Conservation (phyloP, 108 stramenopile species). For the Aurantiochytrium sp. region DNA sequence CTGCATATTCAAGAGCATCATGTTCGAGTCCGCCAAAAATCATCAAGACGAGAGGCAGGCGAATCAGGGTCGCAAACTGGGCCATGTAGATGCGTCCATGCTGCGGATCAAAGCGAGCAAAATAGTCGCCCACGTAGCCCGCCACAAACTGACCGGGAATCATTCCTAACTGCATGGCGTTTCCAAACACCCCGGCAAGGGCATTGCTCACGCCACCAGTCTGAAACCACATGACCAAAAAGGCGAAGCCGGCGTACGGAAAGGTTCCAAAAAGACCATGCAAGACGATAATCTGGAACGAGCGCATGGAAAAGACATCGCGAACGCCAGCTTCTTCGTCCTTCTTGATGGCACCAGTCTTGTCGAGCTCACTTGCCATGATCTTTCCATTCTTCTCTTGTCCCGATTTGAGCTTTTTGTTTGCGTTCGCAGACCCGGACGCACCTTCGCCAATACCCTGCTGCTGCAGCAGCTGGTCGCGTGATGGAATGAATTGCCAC, state of each 20-base stretch:
- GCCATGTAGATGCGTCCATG: background rate
- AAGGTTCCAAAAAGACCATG: constrained; percentile 3
- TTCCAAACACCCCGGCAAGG: background rate
- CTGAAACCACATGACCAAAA: constrained; percentile 3
- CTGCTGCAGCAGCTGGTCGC: background rate
- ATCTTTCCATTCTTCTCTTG: background rate
- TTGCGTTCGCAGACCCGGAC: background rate
- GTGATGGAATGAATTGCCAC: background rate
- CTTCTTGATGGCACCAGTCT: background rate
- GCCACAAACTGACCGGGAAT: background rate
- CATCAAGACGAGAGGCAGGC: background rate
- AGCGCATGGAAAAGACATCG: background rate
- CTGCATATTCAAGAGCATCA: background rate
- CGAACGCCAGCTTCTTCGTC: background rate
- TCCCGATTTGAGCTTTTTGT: background rate
- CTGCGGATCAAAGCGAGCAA: background rate
- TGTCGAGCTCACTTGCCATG: background rate
- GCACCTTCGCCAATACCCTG: background rate
- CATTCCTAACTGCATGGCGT: background rate
- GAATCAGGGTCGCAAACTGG: background rate
- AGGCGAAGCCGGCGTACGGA: background rate
- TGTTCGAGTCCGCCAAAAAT: background rate
- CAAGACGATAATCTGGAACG: background rate
- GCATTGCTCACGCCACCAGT: background rate
- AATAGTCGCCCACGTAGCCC: background rate